These are phyloP conservation scores for Neurospora africana DNA, from an alignment of 495 filamentous ascomycete species.

Conservation along the genomic window DNA sequence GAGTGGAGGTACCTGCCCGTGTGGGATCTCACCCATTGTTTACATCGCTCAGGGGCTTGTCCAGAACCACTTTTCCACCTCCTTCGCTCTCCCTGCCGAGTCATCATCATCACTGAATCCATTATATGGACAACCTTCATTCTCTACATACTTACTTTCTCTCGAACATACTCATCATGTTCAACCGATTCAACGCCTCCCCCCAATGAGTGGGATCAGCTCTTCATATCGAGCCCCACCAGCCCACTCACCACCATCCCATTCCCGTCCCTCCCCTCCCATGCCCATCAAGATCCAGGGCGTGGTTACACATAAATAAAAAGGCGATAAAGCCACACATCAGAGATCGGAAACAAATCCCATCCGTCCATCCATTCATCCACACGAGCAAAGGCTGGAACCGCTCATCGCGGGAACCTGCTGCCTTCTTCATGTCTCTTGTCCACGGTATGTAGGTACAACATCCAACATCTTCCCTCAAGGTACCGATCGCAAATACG, in stretches of 20 bases:
- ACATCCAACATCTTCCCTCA: not conserved
- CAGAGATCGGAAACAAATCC: not conserved
- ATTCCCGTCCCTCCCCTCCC: not conserved
- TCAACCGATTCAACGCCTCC: no score
- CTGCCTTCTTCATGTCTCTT: not conserved
- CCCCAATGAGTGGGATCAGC: not conserved
- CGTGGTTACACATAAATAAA: not conserved
- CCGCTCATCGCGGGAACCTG: not conserved
- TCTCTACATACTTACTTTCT: no score
- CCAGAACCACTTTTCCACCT: not conserved
- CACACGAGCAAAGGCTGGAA: not conserved
- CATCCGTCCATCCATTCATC: not conserved
- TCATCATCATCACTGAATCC: not conserved
- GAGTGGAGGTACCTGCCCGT: not conserved
- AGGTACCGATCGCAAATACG: not conserved
- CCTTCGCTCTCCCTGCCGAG: not conserved
- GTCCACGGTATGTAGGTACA: not conserved
- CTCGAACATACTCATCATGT: no score
- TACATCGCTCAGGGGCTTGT: not conserved
- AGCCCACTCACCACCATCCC: not conserved
- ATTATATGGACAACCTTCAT: no score
- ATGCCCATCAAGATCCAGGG: not conserved
- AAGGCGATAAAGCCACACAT: not conserved
- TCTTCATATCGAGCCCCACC: not conserved
- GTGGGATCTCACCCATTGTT: not conserved